phyloP scores from a whole-genome alignment of 306 rosid genomes.

The Cicer cuneatum region DNA sequence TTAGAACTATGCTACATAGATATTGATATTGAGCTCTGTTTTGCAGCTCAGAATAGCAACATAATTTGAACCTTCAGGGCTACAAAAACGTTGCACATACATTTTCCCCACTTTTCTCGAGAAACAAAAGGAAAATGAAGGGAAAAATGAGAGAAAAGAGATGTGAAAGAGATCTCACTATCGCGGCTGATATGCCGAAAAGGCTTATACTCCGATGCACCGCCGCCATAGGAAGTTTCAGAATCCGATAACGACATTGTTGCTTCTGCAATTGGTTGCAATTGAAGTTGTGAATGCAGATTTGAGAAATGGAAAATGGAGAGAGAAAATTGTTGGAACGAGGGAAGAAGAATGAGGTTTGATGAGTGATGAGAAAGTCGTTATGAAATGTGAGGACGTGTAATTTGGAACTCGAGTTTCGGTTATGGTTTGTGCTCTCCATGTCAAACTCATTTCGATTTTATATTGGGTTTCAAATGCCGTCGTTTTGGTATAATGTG shows the following conservation, averaged over 20 bases:
- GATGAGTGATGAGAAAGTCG: slow-evolving; percentile 52
- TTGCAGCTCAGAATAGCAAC: too few relatives aligned
- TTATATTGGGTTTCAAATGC: background rate
- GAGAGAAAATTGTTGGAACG: slow-evolving; percentile 39
- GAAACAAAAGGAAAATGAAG: slow-evolving; percentile 33
- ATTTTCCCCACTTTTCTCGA: slow-evolving; percentile 21
- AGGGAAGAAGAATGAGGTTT: slow-evolving; percentile 17
- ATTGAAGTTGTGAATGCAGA: slow-evolving; percentile 29
- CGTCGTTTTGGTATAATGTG: background rate
- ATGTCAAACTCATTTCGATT: slow-evolving; percentile 18
- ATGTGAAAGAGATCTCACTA: slow-evolving; percentile 56
- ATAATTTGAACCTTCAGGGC: slow-evolving; percentile 4
- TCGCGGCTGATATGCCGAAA: slow-evolving; percentile 83
- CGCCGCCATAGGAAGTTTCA: slow-evolving; percentile 64
- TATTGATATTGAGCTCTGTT: too few relatives aligned
- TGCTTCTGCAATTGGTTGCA: slow-evolving; percentile 39
- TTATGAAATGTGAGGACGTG: slow-evolving; percentile 58
- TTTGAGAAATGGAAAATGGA: slow-evolving; percentile 39
- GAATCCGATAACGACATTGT: slow-evolving; percentile 91
- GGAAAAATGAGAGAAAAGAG: background rate
- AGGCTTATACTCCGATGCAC: slow-evolving; percentile 63
- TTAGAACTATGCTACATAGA: too few relatives aligned
- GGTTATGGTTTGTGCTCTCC: slow-evolving; percentile 50
- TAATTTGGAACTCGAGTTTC: slow-evolving; percentile 49
- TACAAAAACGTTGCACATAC: background rate